phyloP scores from a whole-genome alignment of 2,329 filamentous ascomycete genomes.

The Scortechinia acanthostroma region DNA sequence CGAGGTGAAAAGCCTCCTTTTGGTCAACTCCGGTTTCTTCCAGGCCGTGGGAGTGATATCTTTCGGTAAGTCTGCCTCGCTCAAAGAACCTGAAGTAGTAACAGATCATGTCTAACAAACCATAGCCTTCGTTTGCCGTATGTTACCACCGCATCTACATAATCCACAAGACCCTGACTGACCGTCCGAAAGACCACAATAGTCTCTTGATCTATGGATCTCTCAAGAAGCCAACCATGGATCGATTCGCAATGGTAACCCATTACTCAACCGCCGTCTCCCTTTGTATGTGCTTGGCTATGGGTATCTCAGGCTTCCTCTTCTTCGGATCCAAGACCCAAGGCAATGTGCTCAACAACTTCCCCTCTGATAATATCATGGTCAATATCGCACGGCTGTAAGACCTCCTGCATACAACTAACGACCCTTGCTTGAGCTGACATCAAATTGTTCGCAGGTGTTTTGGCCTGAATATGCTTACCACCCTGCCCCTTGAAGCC shows the following conservation, averaged over 20 bases:
- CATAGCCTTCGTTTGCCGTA: conserved; percentile 2
- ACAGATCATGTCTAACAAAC: not conserved
- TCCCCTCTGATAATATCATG: conserved; percentile 55
- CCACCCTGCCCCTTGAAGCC: conserved; percentile 60
- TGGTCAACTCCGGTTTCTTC: conserved; percentile 55
- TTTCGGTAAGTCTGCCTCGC: conserved; percentile 36
- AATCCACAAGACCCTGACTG: not conserved
- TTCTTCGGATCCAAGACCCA: conserved; percentile 59
- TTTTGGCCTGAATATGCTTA: conserved; percentile 67
- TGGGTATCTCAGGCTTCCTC: conserved; percentile 60
- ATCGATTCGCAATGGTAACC: conserved; percentile 60
- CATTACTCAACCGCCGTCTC: conserved; percentile 63
- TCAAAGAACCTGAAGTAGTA: not conserved
- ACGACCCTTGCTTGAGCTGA: not conserved
- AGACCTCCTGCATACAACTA: not conserved
- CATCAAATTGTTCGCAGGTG: conserved; percentile 27
- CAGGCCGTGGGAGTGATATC: conserved; percentile 69
- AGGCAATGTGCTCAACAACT: conserved; percentile 66
- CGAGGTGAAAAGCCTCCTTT: conserved; percentile 41
- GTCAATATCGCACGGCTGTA: conserved; percentile 60
- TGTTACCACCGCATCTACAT: not conserved
- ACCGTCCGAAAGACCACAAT: conserved; percentile 46
- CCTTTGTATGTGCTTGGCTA: conserved; percentile 53
- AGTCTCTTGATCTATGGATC: conserved; percentile 65
- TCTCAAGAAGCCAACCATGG: conserved; percentile 57